These are phyloP conservation scores for Vitis hybrid DNA, from an alignment of 177 flowering plant genomes.

Conservation along the genomic window DNA sequence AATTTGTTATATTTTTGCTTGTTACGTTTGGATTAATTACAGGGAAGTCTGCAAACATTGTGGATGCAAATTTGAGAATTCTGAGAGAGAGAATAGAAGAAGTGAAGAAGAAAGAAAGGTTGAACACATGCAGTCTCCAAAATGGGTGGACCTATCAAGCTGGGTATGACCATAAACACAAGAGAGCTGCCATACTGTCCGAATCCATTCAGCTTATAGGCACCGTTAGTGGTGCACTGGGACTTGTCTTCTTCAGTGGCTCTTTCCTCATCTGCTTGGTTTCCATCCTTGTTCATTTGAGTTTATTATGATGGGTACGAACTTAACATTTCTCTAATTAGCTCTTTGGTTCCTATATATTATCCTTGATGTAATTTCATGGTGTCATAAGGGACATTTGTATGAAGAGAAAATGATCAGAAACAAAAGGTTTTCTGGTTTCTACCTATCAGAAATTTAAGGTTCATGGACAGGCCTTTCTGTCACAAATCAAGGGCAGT, in stretches of 20 bases:
- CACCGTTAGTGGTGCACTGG: constrained; percentile 5
- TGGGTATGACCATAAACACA: background rate
- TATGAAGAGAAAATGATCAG: too few species aligned
- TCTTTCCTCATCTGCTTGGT: constrained; percentile 20
- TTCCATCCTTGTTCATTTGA: constrained; percentile 8
- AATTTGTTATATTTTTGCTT: background rate
- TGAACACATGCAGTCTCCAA: background rate
- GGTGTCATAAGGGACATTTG: too few species aligned
- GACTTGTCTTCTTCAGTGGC: constrained; percentile 16
- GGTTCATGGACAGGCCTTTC: too few species aligned
- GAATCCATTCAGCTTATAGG: constrained; percentile 9
- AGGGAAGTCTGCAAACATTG: constrained; percentile 14
- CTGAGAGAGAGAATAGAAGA: constrained; percentile 18
- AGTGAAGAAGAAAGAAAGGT: constrained; percentile 13
- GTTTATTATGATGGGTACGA: too few species aligned
- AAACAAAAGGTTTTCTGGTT: too few species aligned
- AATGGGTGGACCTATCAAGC: constrained; percentile 12
- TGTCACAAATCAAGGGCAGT: too few species aligned
- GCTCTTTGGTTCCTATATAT: too few species aligned
- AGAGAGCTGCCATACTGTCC: background rate
- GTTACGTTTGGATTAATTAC: background rate
- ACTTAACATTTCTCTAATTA: too few species aligned
- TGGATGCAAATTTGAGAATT: constrained; percentile 18
- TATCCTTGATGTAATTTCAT: too few species aligned
- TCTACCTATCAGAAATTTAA: too few species aligned